phyloP scores from a whole-genome alignment of 208 protist genomes.

The Trichomonas tenax region DNA sequence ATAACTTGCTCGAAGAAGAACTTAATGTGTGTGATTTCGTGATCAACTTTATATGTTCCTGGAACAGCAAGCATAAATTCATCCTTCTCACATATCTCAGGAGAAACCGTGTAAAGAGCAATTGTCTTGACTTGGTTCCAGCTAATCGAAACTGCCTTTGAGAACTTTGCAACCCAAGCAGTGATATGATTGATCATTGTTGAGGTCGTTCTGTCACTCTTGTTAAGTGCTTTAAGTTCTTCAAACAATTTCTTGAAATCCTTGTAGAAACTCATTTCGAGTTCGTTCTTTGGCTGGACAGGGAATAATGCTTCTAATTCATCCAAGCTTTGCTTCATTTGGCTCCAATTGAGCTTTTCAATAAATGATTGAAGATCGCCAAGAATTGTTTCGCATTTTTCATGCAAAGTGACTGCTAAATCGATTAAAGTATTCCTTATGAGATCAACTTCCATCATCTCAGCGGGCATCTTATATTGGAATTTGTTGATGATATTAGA shows the following conservation, averaged over 20 bases:
- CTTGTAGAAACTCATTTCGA: not conserved
- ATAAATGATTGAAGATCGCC: not conserved
- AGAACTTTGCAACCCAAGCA: not conserved
- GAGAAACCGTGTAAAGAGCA: not conserved
- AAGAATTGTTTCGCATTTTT: not conserved
- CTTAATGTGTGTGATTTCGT: not conserved
- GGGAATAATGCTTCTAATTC: not conserved
- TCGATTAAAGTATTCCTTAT: not conserved
- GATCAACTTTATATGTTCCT: not conserved
- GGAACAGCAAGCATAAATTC: not conserved
- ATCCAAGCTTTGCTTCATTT: not conserved
- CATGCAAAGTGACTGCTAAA: not conserved
- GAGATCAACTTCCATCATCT: not conserved
- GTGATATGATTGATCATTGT: not conserved
- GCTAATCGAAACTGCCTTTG: not conserved
- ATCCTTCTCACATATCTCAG: not conserved
- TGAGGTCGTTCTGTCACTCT: not conserved
- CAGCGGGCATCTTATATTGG: not conserved
- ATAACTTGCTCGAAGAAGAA: not conserved
- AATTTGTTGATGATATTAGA: not conserved
- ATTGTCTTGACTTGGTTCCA: not conserved
- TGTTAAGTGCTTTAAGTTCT: not conserved
- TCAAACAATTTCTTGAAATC: not conserved
- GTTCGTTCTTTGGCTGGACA: not conserved
- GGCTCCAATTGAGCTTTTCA: no score